These are phyloP conservation scores for Suillus americanus DNA, from an alignment of 768 basidiomycete species.

Conservation along the genomic window DNA sequence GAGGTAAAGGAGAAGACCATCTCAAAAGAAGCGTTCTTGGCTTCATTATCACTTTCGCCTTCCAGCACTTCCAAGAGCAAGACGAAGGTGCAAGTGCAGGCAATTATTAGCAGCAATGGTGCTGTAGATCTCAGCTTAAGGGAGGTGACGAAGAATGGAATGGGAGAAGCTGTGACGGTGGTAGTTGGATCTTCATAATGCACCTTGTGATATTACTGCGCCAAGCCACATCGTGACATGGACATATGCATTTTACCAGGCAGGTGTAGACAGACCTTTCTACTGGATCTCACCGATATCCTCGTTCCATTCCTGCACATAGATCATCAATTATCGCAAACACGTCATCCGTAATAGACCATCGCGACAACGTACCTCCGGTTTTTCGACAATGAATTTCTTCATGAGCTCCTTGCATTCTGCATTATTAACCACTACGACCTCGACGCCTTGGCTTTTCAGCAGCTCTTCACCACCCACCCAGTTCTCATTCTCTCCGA, in stretches of 20 bases:
- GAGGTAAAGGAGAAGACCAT: slow-evolving; percentile 65
- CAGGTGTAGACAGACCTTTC: slow-evolving; percentile 1
- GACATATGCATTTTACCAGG: neutral
- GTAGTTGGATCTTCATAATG: slow-evolving; percentile 24
- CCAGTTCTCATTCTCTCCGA: slow-evolving; percentile 61
- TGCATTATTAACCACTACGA: slow-evolving; percentile 45
- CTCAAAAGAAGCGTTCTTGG: slow-evolving; percentile 52
- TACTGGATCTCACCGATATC: slow-evolving; percentile 50
- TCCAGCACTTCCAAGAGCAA: slow-evolving; percentile 44
- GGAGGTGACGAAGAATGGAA: slow-evolving; percentile 35
- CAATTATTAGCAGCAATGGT: slow-evolving; percentile 35
- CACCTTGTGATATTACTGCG: neutral
- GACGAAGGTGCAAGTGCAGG: slow-evolving; percentile 50
- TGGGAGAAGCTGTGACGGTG: slow-evolving; percentile 34
- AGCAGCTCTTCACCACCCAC: slow-evolving; percentile 56
- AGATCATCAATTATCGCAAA: slow-evolving; percentile 11
- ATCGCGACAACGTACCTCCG: slow-evolving; percentile 39
- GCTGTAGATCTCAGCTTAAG: slow-evolving; percentile 36
- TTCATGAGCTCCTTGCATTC: slow-evolving; percentile 56
- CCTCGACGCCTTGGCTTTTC: slow-evolving; percentile 51
- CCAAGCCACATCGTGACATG: neutral
- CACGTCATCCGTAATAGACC: slow-evolving; percentile 10
- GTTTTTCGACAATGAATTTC: slow-evolving; percentile 54
- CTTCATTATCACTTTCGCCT: slow-evolving; percentile 33
- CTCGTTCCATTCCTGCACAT: slow-evolving; percentile 53